Percentiles rank a stretch among this genome's conserved stretches.
Conservation (phyloP, 352 stramenopile genomes). For the Pythium dissotocum region DNA sequence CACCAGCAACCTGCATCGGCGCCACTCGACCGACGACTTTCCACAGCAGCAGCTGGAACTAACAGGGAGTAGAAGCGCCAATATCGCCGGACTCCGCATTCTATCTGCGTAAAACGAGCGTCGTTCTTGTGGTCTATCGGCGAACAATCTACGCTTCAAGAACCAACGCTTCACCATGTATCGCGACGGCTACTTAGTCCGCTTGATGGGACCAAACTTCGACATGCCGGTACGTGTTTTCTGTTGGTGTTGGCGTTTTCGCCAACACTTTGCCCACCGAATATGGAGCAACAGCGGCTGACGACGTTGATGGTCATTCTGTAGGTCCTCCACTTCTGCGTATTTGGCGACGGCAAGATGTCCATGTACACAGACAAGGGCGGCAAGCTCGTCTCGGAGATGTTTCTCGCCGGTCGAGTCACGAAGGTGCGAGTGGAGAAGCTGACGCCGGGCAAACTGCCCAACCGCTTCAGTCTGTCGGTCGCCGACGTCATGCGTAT, state of each 20-base stretch:
- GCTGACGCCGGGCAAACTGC: constrained; percentile 55
- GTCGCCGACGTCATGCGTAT: constrained; percentile 67
- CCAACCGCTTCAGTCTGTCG: constrained; percentile 74
- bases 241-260: constrained; percentile 3
- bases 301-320: not conserved
- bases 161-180: constrained; percentile 57
- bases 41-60: not conserved
- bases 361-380: constrained; percentile 77
- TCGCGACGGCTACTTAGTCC: constrained; percentile 77
- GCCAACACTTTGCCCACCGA: not conserved
- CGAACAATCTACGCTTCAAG: not conserved
- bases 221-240: constrained; percentile 47
- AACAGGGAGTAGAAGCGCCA: constrained; percentile 1
- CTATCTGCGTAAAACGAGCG: not conserved
- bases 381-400: constrained; percentile 55
- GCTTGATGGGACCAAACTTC: constrained; percentile 49
- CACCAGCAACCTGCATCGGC: not conserved
- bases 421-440: constrained; percentile 83
- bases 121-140: not conserved
- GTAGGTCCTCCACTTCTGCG: constrained; percentile 69
- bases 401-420: constrained; percentile 68
- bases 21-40: not conserved
- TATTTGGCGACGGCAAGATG: constrained; percentile 76
- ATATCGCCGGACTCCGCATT: not conserved
- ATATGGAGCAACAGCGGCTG: not conserved